Conservation (phyloP, 2,329 filamentous ascomycete genomes). For the Huntiella bhutanensis region DNA sequence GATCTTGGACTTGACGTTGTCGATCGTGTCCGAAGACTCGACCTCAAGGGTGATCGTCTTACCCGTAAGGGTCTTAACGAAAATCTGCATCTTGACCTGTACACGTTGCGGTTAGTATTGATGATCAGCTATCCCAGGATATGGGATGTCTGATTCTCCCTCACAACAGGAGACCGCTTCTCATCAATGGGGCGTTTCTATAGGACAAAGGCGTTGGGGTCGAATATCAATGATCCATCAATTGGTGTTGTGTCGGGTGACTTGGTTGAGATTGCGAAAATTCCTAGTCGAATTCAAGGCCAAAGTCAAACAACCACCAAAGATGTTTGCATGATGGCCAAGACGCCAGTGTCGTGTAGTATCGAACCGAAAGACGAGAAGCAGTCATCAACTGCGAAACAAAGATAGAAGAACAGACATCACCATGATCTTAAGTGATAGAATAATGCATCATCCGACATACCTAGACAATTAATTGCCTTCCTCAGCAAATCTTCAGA, state of each 20-base stretch:
- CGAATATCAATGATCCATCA: too few relatives aligned
- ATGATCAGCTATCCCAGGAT: not conserved
- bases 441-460: constrained; percentile 31
- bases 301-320: too few relatives aligned
- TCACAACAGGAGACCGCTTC: not conserved
- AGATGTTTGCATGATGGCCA: too few relatives aligned
- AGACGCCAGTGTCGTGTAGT: not conserved
- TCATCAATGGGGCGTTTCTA: not conserved
- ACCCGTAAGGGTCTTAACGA: constrained; percentile 81
- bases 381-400: constrained; percentile 7
- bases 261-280: not conserved
- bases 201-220: not conserved
- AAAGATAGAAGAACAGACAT: constrained; percentile 1
- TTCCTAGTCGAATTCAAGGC: not conserved
- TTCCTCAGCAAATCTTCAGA: constrained; percentile 44
- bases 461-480: constrained; percentile 48
- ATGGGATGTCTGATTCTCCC: not conserved
- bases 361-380: constrained; percentile 4
- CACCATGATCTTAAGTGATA: constrained; percentile 5
- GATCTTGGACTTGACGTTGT: constrained; percentile 99
- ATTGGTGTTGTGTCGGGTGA: constrained; percentile 1
- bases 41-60: constrained; percentile 99
- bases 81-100: constrained; percentile 53
- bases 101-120: constrained; percentile 16
- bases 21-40: constrained; percentile 98